phyloP scores from a whole-genome alignment of 306 rosid genomes.

The Oemleria cerasiformis region DNA sequence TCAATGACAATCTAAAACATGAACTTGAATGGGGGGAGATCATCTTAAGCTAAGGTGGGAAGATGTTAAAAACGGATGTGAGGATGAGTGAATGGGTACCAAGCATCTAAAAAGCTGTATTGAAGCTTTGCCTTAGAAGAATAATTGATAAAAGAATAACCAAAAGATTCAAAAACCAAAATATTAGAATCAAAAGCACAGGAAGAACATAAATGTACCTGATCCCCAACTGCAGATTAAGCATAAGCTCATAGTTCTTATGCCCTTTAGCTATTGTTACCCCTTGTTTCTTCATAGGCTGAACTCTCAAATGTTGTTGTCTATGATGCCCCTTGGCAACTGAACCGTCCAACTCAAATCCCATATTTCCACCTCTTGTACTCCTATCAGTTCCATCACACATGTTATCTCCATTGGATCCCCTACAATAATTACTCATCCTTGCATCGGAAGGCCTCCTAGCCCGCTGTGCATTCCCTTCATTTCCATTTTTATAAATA shows the following conservation, averaged over 20 bases:
- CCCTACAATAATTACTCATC: slow-evolving; percentile 44
- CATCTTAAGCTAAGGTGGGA: not conserved
- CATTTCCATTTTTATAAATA: slow-evolving; percentile 29
- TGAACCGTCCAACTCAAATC: slow-evolving; percentile 29
- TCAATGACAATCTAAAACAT: not conserved
- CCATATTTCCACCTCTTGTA: slow-evolving; percentile 33
- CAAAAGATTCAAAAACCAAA: slow-evolving; percentile 2
- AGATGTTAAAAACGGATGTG: not conserved
- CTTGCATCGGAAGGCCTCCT: slow-evolving; percentile 48
- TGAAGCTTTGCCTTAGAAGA: not conserved
- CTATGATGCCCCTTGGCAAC: slow-evolving; percentile 26
- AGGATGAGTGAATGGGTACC: not conserved
- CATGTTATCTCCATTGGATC: slow-evolving; percentile 22
- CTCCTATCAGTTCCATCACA: slow-evolving; percentile 31
- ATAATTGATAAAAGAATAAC: not conserved
- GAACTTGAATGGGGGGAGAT: slow-evolving; percentile 5
- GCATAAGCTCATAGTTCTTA: slow-evolving; percentile 91
- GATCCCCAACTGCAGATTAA: slow-evolving; percentile 95
- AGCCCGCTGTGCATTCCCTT: slow-evolving; percentile 27
- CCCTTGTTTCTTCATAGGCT: slow-evolving; percentile 65
- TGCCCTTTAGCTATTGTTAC: slow-evolving; percentile 83
- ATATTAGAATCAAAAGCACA: not conserved
- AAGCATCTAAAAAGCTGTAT: not conserved
- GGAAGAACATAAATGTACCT: slow-evolving; percentile 47
- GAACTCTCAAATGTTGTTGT: slow-evolving; percentile 32